Evolutionary conservation across 2,329 filamentous ascomycete genomes (phyloP).

Genomic region (Xylariaceae sp.): DNA sequence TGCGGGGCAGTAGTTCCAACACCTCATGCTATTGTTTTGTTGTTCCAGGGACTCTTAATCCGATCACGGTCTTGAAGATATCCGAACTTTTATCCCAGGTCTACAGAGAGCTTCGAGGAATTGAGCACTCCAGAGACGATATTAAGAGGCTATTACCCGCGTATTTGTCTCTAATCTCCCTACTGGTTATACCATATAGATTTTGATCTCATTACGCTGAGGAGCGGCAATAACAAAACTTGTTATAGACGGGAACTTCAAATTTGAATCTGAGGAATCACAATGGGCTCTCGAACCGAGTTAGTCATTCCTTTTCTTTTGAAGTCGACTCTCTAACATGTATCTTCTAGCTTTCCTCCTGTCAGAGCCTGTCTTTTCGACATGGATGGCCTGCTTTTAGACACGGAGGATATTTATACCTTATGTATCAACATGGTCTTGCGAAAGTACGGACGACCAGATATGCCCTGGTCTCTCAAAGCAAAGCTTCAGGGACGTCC

Average conservation of each 20-base stretch:
- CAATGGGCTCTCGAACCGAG: slow-evolving; percentile 45
- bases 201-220: no score
- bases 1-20: no score
- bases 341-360: slow-evolving; percentile 60
- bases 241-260: neutral
- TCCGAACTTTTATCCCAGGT: no score
- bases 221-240: neutral
- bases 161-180: no score
- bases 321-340: slow-evolving; percentile 9
- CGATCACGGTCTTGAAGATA: no score
- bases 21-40: no score
- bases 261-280: slow-evolving; percentile 1
- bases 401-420: slow-evolving; percentile 90
- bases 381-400: slow-evolving; percentile 95
- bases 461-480: slow-evolving; percentile 91
- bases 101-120: no score
- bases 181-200: no score
- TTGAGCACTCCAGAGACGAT: no score
- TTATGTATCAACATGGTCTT: slow-evolving; percentile 79
- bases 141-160: no score
- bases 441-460: slow-evolving; percentile 65
- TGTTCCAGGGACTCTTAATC: no score
- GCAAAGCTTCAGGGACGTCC: slow-evolving; percentile 69
- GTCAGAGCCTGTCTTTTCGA: slow-evolving; percentile 94
- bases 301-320: slow-evolving; percentile 26